Evolutionary conservation across 495 filamentous ascomycete species (phyloP).

Genomic region (Penicillium riverlandense): DNA sequence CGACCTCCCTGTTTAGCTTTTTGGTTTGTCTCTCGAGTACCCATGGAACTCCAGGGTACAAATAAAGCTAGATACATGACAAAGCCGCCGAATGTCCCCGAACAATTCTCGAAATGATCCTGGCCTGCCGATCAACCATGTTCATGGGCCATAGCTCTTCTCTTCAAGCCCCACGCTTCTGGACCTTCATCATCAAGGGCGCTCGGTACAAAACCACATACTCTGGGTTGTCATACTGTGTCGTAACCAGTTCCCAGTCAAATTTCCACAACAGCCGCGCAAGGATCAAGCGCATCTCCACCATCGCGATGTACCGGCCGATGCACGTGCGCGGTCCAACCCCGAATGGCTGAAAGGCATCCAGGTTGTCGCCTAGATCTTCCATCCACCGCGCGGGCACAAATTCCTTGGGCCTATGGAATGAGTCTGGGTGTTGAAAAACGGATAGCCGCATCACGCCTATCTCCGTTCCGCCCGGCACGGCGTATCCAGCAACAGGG

Average conservation of each 20-base stretch:
- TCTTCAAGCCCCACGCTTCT: not conserved
- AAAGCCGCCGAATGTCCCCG: not conserved
- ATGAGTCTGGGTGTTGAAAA: constrained; percentile 1
- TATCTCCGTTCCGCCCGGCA: constrained; percentile 1
- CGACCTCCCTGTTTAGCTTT: not conserved
- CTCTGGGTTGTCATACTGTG: constrained; percentile 1
- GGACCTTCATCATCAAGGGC: constrained; percentile 3
- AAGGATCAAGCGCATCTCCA: constrained; percentile 39
- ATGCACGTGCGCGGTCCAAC: constrained; percentile 18
- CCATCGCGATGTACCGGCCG: constrained; percentile 32
- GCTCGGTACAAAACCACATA: constrained; percentile 8
- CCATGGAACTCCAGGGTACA: not conserved
- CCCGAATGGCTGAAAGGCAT: constrained; percentile 15
- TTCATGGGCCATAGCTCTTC: constrained; percentile 9
- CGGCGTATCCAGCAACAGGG: constrained; percentile 2
- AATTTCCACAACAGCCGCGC: constrained; percentile 42
- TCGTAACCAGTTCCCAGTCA: constrained; percentile 18
- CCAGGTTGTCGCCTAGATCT: constrained; percentile 7
- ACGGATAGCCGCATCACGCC: constrained; percentile 1
- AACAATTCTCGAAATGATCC: constrained; percentile 8
- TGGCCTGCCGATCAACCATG: constrained; percentile 5
- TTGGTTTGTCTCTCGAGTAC: not conserved
- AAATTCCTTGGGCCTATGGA: constrained; percentile 4
- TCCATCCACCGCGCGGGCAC: constrained; percentile 5
- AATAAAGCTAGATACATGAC: not conserved